Evolutionary conservation across 2,329 filamentous ascomycete species (phyloP).

Genomic region (Colletotrichum sp.): DNA sequence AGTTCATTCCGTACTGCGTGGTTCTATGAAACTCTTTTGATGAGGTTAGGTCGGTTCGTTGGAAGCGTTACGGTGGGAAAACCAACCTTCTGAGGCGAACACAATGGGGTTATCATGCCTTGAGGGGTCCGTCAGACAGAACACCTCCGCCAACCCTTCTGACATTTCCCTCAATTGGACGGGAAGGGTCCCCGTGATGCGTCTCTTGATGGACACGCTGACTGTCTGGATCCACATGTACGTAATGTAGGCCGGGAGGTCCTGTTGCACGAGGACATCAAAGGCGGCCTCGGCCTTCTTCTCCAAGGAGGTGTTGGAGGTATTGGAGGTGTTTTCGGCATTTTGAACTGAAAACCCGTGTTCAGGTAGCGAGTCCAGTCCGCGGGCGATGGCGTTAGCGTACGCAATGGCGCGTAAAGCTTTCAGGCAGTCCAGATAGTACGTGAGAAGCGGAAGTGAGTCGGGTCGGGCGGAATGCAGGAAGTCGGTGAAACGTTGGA

Average conservation of each 20-base stretch:
- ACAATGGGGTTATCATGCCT: conserved; percentile 77
- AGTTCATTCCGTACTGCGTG: conserved; percentile 76
- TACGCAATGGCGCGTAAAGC: conserved; percentile 74
- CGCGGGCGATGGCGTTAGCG: conserved; percentile 70
- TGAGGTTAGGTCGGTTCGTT: neutral
- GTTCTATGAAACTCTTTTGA: conserved; percentile 69
- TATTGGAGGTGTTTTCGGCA: conserved; percentile 60
- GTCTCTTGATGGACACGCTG: conserved; percentile 70
- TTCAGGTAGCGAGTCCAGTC: conserved; percentile 60
- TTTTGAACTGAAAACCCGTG: conserved; percentile 59
- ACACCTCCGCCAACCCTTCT: conserved; percentile 77
- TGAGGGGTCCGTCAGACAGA: conserved; percentile 78
- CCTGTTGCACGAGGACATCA: conserved; percentile 66
- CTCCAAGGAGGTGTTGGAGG: conserved; percentile 62
- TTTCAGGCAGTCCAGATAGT: conserved; percentile 76
- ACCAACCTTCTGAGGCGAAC: conserved; percentile 74
- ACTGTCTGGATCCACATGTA: conserved; percentile 72
- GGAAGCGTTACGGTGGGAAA: accelerated
- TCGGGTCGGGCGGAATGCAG: conserved; percentile 62
- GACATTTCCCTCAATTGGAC: conserved; percentile 70
- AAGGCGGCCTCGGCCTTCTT: conserved; percentile 71
- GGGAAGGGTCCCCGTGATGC: conserved; percentile 71
- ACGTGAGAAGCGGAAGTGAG: conserved; percentile 70
- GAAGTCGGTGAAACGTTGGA: conserved; percentile 72
- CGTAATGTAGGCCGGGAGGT: conserved; percentile 75